Conservation (phyloP, 768 basidiomycete genomes). For the Leccinum ochraceum region DNA sequence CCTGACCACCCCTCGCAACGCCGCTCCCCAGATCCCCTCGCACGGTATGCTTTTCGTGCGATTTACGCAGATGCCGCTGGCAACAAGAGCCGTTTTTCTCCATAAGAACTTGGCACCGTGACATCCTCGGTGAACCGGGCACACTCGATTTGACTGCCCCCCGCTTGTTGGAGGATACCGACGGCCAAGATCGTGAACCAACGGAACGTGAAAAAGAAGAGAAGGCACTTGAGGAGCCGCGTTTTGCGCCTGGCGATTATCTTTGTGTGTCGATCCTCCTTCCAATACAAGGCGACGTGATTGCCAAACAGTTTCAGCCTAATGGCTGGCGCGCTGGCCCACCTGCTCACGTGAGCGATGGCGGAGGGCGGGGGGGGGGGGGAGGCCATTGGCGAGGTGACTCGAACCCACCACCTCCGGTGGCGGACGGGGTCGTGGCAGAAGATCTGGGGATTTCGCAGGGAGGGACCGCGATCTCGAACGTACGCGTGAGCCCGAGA, state of each 20-base stretch:
- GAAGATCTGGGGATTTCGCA: slow-evolving; percentile 35
- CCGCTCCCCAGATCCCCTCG: slow-evolving; percentile 72
- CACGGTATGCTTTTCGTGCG: slow-evolving; percentile 77
- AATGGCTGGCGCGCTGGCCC: slow-evolving; percentile 39
- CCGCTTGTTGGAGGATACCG: slow-evolving; percentile 55
- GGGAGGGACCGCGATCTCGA: slow-evolving; percentile 40
- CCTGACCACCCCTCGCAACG: slow-evolving; percentile 71
- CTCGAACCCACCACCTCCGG: slow-evolving; percentile 50
- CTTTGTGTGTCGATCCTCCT: slow-evolving; percentile 71
- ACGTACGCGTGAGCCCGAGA: slow-evolving; percentile 43
- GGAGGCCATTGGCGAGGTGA: slow-evolving; percentile 79
- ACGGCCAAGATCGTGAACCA: slow-evolving; percentile 32
- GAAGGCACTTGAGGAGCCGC: slow-evolving; percentile 73
- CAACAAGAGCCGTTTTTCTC: slow-evolving; percentile 67
- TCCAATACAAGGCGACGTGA: slow-evolving; percentile 59
- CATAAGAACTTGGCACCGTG: slow-evolving; percentile 81
- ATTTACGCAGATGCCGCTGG: slow-evolving; percentile 70
- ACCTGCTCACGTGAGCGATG: slow-evolving; percentile 42
- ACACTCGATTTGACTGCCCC: slow-evolving; percentile 56
- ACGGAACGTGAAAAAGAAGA: slow-evolving; percentile 59
- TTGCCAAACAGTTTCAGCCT: slow-evolving; percentile 37
- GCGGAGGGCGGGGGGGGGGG: slow-evolving; percentile 45
- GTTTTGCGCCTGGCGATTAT: slow-evolving; percentile 81
- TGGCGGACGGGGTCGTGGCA: slow-evolving; percentile 46
- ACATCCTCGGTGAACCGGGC: slow-evolving; percentile 81